A percentile compares a stretch with the other conserved stretches of the same genome.
phyloP scores from a whole-genome alignment of 768 basidiomycete species.

The Amanita exitialis region DNA sequence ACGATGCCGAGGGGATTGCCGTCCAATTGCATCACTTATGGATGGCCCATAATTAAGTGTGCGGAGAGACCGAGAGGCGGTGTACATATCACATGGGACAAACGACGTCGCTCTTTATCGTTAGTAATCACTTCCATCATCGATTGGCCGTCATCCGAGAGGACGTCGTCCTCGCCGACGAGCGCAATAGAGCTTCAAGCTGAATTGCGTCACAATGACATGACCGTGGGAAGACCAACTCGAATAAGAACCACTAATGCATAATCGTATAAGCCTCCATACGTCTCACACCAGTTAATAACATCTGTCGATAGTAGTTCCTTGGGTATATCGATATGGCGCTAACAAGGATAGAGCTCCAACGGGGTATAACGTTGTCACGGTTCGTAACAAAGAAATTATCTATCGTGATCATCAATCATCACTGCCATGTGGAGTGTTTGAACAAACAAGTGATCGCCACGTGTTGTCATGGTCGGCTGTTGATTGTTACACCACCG shows the following conservation, averaged over 20 bases:
- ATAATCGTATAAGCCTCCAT: slow-evolving; percentile 22
- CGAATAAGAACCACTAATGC: slow-evolving; percentile 11
- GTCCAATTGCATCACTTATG: slow-evolving; percentile 29
- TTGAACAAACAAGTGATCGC: no score
- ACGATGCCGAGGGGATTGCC: slow-evolving; percentile 7
- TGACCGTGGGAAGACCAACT: not conserved
- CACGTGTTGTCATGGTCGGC: no score
- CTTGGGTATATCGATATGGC: slow-evolving; percentile 4
- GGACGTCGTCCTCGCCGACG: not conserved
- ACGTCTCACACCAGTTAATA: slow-evolving; percentile 24
- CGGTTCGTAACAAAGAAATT: no score
- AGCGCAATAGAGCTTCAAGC: not conserved
- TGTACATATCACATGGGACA: slow-evolving; percentile 21
- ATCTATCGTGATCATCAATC: no score
- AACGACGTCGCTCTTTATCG: not conserved
- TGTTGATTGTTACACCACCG: no score
- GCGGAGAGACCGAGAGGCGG: slow-evolving; percentile 23
- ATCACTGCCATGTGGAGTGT: no score
- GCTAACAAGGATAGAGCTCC: no score
- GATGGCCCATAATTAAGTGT: slow-evolving; percentile 19
- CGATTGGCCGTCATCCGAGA: no score
- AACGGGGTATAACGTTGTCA: no score
- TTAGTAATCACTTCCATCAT: not conserved
- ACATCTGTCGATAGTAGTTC: slow-evolving; percentile 10
- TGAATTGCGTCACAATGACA: not conserved